These are phyloP conservation scores for Gynochthodes officinalis DNA, from an alignment of 257 asterid genomes.

Conservation along the genomic window DNA sequence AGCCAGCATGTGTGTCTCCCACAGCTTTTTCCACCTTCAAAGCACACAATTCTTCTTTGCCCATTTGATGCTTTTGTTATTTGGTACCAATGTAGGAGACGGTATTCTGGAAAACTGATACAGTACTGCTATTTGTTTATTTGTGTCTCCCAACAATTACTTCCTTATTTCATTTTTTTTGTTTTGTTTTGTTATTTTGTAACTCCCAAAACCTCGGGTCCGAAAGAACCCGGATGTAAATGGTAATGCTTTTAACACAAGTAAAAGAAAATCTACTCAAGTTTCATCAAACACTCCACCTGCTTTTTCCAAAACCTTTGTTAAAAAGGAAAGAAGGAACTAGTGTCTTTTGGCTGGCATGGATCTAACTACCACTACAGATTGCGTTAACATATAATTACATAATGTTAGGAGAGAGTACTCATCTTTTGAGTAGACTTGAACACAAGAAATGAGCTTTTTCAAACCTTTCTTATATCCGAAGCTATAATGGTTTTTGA, in stretches of 20 bases:
- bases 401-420: no score
- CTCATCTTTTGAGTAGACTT: no score
- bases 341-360: not conserved
- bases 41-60: not conserved
- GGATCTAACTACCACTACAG: not conserved
- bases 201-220: not conserved
- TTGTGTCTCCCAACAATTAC: not conserved
- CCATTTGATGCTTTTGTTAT: not conserved
- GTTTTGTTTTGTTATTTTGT: not conserved
- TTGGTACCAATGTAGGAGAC: not conserved
- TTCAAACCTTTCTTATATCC: no score
- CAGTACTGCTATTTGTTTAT: not conserved
- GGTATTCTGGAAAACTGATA: not conserved
- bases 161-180: no score
- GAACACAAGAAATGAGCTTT: no score
- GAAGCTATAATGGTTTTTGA: no score
- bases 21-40: constrained; percentile 2
- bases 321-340: not conserved
- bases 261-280: not conserved
- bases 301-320: not conserved
- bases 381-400: no score
- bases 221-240: not conserved
- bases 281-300: not conserved
- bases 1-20: not conserved
- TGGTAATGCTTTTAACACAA: not conserved